Evolutionary conservation across 768 basidiomycete species (phyloP).

Genomic region (Trametes villosa): DNA sequence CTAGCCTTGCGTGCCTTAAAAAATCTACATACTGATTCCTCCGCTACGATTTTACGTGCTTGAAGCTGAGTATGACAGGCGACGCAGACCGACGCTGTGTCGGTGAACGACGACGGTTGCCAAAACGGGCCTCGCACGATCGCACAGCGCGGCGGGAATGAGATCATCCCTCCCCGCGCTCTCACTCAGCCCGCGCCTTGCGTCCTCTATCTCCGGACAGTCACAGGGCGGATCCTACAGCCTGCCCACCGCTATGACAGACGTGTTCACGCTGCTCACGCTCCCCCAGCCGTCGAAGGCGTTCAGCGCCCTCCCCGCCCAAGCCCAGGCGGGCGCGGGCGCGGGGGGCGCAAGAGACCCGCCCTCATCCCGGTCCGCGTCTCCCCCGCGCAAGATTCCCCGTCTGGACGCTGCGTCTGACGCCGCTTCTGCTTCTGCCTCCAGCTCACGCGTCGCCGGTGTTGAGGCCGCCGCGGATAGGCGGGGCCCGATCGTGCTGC

Average conservation of each 20-base stretch:
- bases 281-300: conserved; percentile 30
- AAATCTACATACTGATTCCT: too few species aligned
- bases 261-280: conserved; percentile 31
- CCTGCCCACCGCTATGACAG: conserved; percentile 16
- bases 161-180: conserved; percentile 4
- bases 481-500: conserved; percentile 49
- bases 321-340: conserved; percentile 3
- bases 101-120: conserved; percentile 8
- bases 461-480: conserved; percentile 15
- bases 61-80: neutral
- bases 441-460: conserved; percentile 46
- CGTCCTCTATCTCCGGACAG: neutral
- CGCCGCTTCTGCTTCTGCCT: conserved; percentile 67
- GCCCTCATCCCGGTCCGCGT: conserved; percentile 49
- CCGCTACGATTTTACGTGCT: too few species aligned
- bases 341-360: conserved; percentile 30
- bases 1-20: neutral
- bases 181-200: neutral
- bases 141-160: conserved; percentile 1
- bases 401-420: conserved; percentile 70
- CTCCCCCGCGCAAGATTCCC: conserved; percentile 69
- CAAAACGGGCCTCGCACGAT: conserved; percentile 13
- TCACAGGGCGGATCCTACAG: too few species aligned
- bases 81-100: neutral
- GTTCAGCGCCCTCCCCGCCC: conserved; percentile 26